A percentile compares a stretch with the other conserved stretches of the same genome.
These are phyloP conservation scores for Phyllostachys edulis DNA, from an alignment of 176 grass and related monocot genomes.

Conservation along the genomic window DNA sequence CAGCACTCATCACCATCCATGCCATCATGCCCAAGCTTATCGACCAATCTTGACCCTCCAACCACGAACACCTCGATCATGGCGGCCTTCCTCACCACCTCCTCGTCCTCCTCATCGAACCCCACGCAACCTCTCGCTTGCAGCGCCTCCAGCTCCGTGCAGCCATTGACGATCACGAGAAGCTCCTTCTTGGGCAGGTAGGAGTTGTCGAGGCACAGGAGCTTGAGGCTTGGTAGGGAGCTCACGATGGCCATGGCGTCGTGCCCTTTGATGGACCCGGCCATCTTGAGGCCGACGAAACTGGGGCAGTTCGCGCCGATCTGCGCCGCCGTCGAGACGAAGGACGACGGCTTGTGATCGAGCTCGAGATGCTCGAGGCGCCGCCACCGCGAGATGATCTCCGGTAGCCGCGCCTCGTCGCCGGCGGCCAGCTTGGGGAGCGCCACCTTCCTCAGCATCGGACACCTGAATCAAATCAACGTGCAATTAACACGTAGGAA, in stretches of 20 bases:
- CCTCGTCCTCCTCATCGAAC: slow-evolving; percentile 32
- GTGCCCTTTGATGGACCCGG: slow-evolving; percentile 37
- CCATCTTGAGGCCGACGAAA: slow-evolving; percentile 23
- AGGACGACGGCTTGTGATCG: slow-evolving; percentile 35
- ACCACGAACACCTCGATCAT: slow-evolving; percentile 27
- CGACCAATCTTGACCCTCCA: slow-evolving; percentile 39
- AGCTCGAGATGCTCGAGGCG: slow-evolving; percentile 44
- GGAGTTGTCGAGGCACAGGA: slow-evolving; percentile 36
- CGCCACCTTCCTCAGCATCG: slow-evolving; percentile 26
- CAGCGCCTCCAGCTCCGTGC: slow-evolving; percentile 26
- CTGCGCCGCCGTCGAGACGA: slow-evolving; percentile 12
- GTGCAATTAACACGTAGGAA: not conserved
- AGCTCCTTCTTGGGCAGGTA: slow-evolving; percentile 36
- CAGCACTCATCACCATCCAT: slow-evolving; percentile 14
- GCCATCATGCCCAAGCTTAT: slow-evolving; percentile 15
- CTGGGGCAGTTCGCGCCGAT: slow-evolving; percentile 10
- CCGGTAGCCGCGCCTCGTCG: slow-evolving; percentile 42
- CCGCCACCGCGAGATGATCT: slow-evolving; percentile 27
- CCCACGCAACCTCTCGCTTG: slow-evolving; percentile 38
- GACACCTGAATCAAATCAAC: slow-evolving; percentile 4
- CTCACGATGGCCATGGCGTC: slow-evolving; percentile 26
- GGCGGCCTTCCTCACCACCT: slow-evolving; percentile 13
- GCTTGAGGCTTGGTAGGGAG: slow-evolving; percentile 20
- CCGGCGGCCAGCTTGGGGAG: slow-evolving; percentile 19
- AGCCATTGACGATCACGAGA: slow-evolving; percentile 31